Conservation (phyloP, 2,329 filamentous ascomycete species). For the Zymoseptoria brevis region DNA sequence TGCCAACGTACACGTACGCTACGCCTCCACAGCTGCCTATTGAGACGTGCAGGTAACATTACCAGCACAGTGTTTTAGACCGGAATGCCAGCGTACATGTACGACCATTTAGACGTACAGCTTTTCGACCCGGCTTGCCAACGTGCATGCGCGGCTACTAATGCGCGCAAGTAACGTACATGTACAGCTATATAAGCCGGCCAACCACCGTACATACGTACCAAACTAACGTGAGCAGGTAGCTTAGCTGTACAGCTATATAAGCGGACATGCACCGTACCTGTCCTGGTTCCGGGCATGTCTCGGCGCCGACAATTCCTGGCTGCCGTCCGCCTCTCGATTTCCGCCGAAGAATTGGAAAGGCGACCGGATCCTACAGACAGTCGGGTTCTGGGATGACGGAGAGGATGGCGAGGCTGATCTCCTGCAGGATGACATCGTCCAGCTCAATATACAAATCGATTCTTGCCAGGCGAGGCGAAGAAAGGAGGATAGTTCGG, state of each 20-base stretch:
- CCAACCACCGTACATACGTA: neutral
- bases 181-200: neutral
- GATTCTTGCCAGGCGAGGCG: slow-evolving; percentile 23
- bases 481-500: slow-evolving; percentile 15
- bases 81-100: neutral
- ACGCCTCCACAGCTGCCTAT: too few relatives aligned
- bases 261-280: too few relatives aligned
- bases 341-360: slow-evolving; percentile 17
- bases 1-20: too few relatives aligned
- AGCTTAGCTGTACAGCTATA: too few relatives aligned
- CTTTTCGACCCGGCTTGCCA: neutral
- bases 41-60: too few relatives aligned
- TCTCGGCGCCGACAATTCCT: slow-evolving; percentile 18
- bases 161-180: neutral
- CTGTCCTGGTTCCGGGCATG: neutral
- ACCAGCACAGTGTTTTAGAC: too few relatives aligned
- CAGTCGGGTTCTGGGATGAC: slow-evolving; percentile 21
- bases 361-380: slow-evolving; percentile 4
- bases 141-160: neutral
- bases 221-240: too few relatives aligned
- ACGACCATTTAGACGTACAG: too few relatives aligned
- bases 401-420: slow-evolving; percentile 22
- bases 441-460: slow-evolving; percentile 25
- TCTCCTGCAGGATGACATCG: slow-evolving; percentile 23
- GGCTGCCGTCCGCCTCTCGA: slow-evolving; percentile 23